These are phyloP conservation scores for Suillus occidentalis DNA, from an alignment of 768 basidiomycete species.

Conservation along the genomic window DNA sequence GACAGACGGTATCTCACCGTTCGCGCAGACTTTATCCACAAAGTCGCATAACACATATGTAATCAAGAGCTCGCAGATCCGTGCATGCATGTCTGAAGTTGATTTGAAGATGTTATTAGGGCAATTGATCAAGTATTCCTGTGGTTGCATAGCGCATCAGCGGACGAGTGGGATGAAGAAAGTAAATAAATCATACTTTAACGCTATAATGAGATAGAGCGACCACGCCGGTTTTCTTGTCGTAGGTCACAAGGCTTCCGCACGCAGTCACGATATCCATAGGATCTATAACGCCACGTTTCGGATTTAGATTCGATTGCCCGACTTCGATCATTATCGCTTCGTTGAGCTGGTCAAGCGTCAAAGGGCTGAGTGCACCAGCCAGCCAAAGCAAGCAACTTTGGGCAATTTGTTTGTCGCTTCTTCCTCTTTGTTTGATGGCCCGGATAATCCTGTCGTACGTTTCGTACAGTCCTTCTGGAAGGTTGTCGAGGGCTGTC, in stretches of 20 bases:
- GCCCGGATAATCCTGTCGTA: constrained; percentile 19
- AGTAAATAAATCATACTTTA: neutral
- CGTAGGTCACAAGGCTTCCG: constrained; percentile 2
- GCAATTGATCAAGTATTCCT: neutral
- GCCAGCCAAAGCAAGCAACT: neutral
- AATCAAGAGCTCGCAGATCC: neutral
- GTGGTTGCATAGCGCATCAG: neutral
- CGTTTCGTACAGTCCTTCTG: constrained; percentile 21
- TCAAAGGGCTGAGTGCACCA: neutral
- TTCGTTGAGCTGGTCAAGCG: neutral
- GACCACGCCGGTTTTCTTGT: neutral
- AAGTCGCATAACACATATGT: neutral
- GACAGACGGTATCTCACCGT: neutral
- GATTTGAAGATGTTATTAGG: neutral
- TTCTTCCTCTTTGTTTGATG: constrained; percentile 4
- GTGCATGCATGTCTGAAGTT: neutral
- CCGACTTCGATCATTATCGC: constrained; percentile 3
- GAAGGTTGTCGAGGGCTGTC: constrained; percentile 10
- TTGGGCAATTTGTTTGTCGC: neutral
- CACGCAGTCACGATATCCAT: neutral
- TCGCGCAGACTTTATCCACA: neutral
- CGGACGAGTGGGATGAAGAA: neutral
- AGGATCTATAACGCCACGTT: neutral
- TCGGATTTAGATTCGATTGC: neutral
- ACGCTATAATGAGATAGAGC: constrained; percentile 12